These are phyloP conservation scores for Colletotrichum falcatum DNA, from an alignment of 2,329 filamentous ascomycete species.

Conservation along the genomic window DNA sequence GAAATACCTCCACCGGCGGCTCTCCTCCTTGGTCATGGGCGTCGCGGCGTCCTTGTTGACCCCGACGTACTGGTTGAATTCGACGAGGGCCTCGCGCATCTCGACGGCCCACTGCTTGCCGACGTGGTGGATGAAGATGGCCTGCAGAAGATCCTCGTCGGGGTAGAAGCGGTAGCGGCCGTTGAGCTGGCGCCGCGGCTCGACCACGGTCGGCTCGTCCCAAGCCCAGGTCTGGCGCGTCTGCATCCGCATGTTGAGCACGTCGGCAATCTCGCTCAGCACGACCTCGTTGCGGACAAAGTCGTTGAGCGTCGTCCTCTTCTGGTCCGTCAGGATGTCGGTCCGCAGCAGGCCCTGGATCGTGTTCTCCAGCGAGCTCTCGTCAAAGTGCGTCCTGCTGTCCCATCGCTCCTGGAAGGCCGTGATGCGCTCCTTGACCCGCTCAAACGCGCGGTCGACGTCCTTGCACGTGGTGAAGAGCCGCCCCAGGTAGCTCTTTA, in stretches of 20 bases:
- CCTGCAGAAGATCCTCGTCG: constrained; percentile 61
- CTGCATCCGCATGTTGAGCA: constrained; percentile 58
- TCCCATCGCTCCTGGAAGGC: constrained; percentile 49
- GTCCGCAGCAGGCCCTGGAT: constrained; percentile 55
- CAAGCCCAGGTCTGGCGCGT: constrained; percentile 54
- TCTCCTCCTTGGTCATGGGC: constrained; percentile 49
- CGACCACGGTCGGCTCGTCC: constrained; percentile 50
- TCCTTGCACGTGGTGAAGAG: constrained; percentile 59
- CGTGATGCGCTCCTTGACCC: constrained; percentile 54
- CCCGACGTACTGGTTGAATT: constrained; percentile 42
- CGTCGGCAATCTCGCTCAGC: constrained; percentile 57
- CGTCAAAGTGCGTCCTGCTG: constrained; percentile 48
- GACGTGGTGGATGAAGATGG: constrained; percentile 56
- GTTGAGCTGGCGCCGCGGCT: constrained; percentile 56
- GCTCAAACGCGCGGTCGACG: constrained; percentile 55
- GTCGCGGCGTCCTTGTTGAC: constrained; percentile 49
- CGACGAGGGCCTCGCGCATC: constrained; percentile 48
- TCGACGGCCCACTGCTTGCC: constrained; percentile 52
- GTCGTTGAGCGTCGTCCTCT: constrained; percentile 53
- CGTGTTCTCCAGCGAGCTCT: constrained; percentile 47
- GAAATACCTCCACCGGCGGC: constrained; percentile 58
- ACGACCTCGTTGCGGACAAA: constrained; percentile 55
- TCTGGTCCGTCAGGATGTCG: constrained; percentile 57
- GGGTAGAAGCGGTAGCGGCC: constrained; percentile 68
- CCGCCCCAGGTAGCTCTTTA: constrained; percentile 61